A percentile compares a stretch with the other conserved stretches of the same genome.
These are phyloP conservation scores for Dothideomycetes sp. DNA, from an alignment of 2,329 filamentous ascomycete genomes.

Conservation along the genomic window DNA sequence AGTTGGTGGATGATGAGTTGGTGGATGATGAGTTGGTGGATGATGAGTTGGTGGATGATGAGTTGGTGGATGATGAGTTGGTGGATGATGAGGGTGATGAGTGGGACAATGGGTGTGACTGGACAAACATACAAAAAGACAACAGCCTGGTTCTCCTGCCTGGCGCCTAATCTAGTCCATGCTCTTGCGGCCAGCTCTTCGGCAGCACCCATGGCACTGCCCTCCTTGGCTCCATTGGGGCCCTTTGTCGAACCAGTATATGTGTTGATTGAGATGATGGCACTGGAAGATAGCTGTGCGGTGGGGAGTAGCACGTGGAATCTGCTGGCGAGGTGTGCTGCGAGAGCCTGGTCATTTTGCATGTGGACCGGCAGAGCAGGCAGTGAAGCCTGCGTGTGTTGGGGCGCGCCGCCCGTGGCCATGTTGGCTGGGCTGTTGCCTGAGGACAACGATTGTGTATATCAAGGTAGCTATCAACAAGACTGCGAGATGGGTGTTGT, in stretches of 20 bases:
- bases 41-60: no score
- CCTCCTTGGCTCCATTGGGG: conserved; percentile 80
- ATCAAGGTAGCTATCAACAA: background rate
- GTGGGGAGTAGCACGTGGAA: conserved; percentile 89
- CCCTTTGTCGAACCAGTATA: conserved; percentile 84
- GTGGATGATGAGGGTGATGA: no score
- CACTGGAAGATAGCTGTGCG: conserved; percentile 81
- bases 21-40: no score
- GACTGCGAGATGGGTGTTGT: no score
- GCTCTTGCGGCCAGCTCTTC: conserved; percentile 85
- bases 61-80: no score
- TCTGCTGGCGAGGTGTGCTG: conserved; percentile 71
- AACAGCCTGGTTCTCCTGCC: conserved; percentile 86
- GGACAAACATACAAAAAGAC: conserved; percentile 81
- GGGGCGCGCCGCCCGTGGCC: conserved; percentile 26
- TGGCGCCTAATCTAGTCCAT: conserved; percentile 72
- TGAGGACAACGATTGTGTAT: no score
- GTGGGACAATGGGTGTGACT: no score
- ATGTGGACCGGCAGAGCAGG: conserved; percentile 77
- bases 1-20: no score
- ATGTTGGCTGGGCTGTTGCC: conserved; percentile 8
- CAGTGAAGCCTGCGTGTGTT: conserved; percentile 73
- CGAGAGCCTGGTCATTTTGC: conserved; percentile 68
- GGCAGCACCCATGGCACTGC: conserved; percentile 82
- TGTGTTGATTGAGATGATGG: conserved; percentile 84